phyloP scores from a whole-genome alignment of 176 grass and related monocot genomes.

The Musa schizocarpa region DNA sequence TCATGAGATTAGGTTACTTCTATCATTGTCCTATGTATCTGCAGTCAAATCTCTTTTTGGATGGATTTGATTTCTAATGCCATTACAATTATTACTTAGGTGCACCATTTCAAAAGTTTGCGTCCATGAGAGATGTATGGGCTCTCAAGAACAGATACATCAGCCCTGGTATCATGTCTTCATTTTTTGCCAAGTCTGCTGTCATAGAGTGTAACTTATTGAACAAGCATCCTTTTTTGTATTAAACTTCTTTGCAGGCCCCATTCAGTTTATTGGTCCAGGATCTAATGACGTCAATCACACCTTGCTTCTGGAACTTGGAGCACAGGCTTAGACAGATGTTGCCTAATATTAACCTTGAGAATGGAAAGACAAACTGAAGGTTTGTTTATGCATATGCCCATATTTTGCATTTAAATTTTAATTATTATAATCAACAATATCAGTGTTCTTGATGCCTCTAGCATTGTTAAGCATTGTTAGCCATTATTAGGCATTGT shows the following conservation, averaged over 20 bases:
- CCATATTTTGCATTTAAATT: neutral
- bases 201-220: neutral
- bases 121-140: constrained; percentile 76
- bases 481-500: too few species aligned
- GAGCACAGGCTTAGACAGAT: constrained; percentile 34
- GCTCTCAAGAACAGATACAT: constrained; percentile 84
- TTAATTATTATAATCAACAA: too few species aligned
- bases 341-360: neutral
- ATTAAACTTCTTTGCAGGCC: constrained; percentile 30
- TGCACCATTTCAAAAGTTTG: constrained; percentile 85
- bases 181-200: neutral
- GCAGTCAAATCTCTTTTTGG: neutral
- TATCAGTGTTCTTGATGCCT: too few species aligned
- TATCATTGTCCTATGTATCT: neutral
- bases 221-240: neutral
- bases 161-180: constrained; percentile 64
- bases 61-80: constrained; percentile 3
- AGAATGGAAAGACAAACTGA: neutral
- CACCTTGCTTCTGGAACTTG: constrained; percentile 82
- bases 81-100: constrained; percentile 33
- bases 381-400: neutral
- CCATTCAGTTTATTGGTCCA: constrained; percentile 85
- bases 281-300: constrained; percentile 72
- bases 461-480: too few species aligned
- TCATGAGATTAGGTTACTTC: neutral